Evolutionary conservation across 2,329 filamentous ascomycete genomes (phyloP).

Genomic region (Ophiostoma sp.): DNA sequence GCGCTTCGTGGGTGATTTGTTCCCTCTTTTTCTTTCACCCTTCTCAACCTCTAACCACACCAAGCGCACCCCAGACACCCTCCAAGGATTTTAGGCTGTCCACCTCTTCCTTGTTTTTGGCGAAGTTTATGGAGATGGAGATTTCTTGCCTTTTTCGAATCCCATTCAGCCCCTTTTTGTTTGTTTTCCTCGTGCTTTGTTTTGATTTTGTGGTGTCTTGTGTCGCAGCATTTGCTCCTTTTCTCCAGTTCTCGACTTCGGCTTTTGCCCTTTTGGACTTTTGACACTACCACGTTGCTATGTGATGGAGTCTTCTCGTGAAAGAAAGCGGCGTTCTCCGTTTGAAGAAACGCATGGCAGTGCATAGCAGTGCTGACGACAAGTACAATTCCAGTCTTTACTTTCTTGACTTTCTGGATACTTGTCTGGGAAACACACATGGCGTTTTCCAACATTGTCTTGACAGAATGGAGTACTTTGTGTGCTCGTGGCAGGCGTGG

Average conservation of each 20-base stretch:
- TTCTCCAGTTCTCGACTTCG: not conserved
- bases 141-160: not conserved
- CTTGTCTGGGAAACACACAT: not conserved
- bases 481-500: slow-evolving; percentile 1
- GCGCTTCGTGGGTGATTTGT: not conserved
- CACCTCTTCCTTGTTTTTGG: not conserved
- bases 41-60: not conserved
- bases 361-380: not conserved
- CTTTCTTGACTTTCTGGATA: not conserved
- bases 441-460: not conserved
- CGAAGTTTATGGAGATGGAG: not conserved
- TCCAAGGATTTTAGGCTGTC: not conserved
- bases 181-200: not conserved
- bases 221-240: not conserved
- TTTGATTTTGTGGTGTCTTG: not conserved
- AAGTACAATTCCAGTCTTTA: not conserved
- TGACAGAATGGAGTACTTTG: not conserved
- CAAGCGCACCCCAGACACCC: not conserved
- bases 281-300: slow-evolving; percentile 3
- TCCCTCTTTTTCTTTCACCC: not conserved
- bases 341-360: not conserved
- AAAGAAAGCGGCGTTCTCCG: not conserved
- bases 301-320: not conserved
- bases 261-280: not conserved
- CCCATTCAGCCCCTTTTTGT: not conserved